A percentile compares a stretch with the other conserved stretches of the same genome.
These are phyloP conservation scores for Leishmania turanica DNA, from an alignment of 208 protist genomes.

Conservation along the genomic window DNA sequence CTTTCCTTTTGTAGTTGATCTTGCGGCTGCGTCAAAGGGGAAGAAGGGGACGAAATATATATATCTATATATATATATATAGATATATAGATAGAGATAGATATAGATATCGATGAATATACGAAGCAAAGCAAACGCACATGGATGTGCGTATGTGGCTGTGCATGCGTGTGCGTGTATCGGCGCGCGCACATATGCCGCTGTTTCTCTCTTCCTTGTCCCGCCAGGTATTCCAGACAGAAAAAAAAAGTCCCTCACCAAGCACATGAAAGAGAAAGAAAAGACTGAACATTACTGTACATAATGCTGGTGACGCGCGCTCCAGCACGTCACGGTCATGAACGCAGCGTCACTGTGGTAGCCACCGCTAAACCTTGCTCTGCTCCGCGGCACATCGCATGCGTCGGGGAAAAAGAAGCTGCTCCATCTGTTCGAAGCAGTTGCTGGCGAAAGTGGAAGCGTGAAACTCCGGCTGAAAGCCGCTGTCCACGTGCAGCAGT, in stretches of 20 bases:
- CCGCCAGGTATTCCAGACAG: not conserved
- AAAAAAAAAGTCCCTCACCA: not conserved
- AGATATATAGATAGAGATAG: not conserved
- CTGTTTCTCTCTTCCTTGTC: not conserved
- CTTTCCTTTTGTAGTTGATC: not conserved
- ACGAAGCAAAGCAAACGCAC: not conserved
- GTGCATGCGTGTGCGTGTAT: not conserved
- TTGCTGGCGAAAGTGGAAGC: slow-evolving; percentile 29
- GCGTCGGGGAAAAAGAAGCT: slow-evolving; percentile 42
- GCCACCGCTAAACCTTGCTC: not conserved
- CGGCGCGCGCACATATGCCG: not conserved
- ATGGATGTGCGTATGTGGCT: not conserved
- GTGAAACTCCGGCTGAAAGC: slow-evolving; percentile 66
- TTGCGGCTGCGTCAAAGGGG: not conserved
- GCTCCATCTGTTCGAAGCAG: slow-evolving; percentile 55
- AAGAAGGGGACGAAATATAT: not conserved
- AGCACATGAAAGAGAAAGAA: not conserved
- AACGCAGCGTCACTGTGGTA: not conserved
- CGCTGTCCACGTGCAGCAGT: slow-evolving; percentile 67
- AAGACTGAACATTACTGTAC: slow-evolving; percentile 17
- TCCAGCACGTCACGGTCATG: not conserved
- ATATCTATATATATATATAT: not conserved
- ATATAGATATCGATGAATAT: not conserved
- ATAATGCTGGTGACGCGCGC: not conserved
- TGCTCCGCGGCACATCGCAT: slow-evolving; percentile 8